These are phyloP conservation scores for Pseudopediastrum boryanum DNA, from an alignment of 139 green algal species.

Conservation along the genomic window DNA sequence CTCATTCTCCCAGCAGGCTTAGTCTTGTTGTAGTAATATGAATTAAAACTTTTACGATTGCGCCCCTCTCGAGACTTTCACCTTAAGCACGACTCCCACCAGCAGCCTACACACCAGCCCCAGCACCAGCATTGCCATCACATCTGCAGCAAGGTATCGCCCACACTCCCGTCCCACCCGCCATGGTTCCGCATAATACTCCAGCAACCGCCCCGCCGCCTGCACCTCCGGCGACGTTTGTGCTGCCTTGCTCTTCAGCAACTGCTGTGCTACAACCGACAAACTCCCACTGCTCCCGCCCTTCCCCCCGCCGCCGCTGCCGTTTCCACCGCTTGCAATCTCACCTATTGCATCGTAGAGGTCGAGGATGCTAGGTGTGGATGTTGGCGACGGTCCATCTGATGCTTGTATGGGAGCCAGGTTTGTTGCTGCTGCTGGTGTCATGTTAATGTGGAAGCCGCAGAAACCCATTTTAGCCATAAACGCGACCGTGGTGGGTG, in stretches of 20 bases:
- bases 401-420: not conserved
- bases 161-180: not conserved
- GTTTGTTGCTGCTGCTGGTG: not conserved
- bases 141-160: not conserved
- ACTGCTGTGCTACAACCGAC: not conserved
- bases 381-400: not conserved
- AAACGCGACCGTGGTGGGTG: constrained; percentile 16
- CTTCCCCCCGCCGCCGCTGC: too few species aligned
- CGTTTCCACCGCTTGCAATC: not conserved
- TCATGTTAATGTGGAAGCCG: not conserved
- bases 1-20: too few species aligned
- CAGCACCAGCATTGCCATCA: not conserved
- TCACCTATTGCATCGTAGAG: too few species aligned
- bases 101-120: constrained; percentile 3
- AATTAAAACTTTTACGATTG: too few species aligned
- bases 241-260: not conserved
- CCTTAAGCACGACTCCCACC: constrained; percentile 7
- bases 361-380: too few species aligned
- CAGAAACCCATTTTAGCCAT: constrained; percentile 14
- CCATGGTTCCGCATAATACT: constrained; percentile 11
- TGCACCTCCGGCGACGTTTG: not conserved
- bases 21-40: too few species aligned
- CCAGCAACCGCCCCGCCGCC: constrained; percentile 21
- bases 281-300: too few species aligned
- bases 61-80: too few species aligned